Base-by-base conservation (phyloP, 768 basidiomycete genomes). In the Boletus rubescentipes region DNA sequence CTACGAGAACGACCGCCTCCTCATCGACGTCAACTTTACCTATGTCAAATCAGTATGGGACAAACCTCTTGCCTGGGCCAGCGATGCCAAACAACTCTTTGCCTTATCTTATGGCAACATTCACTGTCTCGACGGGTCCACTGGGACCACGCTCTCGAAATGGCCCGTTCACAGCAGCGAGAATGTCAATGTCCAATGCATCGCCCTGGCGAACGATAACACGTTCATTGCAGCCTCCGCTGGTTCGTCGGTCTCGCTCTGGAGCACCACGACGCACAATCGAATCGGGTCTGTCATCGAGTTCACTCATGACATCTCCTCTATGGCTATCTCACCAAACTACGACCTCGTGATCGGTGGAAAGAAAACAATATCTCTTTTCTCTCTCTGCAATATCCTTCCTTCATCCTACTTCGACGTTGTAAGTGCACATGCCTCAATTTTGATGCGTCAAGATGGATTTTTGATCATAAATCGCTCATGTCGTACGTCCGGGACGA, bases 181-280 rank as follows among this genome's bases (percentile, higher is more conserved):
- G 5, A 21, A 16, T 10, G 18, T 16, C 37, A 6, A 38, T n/a
- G 8, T 9, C 6, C 7, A n/a, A 6, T 32, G 30, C 30, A 42
- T 49, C 4, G 3, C 21, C 16, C 16, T 43, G 7, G 49, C 31
- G 9, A 12, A 20, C 9, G n/a, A 49, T 4, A 20, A 15, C 14
- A 30, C 23, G 15, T 45, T 45, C 31, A 46, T 46, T 20, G 45
- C 45, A 16, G 45, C 15, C 9, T 46, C 45, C 8, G 32, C 18
- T 8, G 2, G 16, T 1, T 37, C 50, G 0, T 54, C 45, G 8
- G 37, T 60, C 15, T 60, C 59, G 1, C 50, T 59, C 20, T 59
- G 57, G 57, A 31, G 54, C 38, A n/a, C 21, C 1, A 32, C 4
- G 0, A 59, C 57, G 1, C 49, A 40, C 21, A 4, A 47, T 9